A percentile compares a stretch with the other conserved stretches of the same genome.
Evolutionary conservation across 441 rosid genomes (phyloP).

Genomic region (Omphalea diandra): DNA sequence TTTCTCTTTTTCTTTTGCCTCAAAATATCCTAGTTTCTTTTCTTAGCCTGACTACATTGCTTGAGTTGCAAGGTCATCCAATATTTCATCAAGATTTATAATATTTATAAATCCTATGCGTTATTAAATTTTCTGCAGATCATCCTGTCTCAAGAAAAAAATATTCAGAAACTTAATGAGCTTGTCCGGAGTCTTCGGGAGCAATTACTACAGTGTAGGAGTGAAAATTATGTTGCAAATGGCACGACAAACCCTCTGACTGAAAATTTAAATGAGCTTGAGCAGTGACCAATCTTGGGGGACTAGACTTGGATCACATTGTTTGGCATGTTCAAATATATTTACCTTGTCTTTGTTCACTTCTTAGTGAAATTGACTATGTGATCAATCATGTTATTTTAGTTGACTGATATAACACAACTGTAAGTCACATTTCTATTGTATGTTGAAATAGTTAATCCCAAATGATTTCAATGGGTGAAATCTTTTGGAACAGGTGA

Average conservation of each 20-base stretch:
- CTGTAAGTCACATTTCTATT: neutral
- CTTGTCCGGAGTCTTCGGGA: constrained; percentile 52
- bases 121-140: constrained; percentile 40
- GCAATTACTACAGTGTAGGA: constrained; percentile 54
- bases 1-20: neutral
- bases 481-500: constrained; percentile 16
- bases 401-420: neutral
- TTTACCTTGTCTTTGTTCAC: constrained; percentile 9
- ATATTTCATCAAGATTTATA: neutral
- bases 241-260: constrained; percentile 32
- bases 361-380: neutral
- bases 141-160: constrained; percentile 73
- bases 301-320: constrained; percentile 30
- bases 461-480: constrained; percentile 7
- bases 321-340: constrained; percentile 30
- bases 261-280: constrained; percentile 51
- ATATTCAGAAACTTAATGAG: constrained; percentile 68
- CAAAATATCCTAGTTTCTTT: neutral
- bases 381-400: neutral
- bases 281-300: constrained; percentile 42
- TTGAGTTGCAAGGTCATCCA: neutral
- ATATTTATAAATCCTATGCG: constrained; percentile 14
- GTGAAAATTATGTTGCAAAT: constrained; percentile 39
- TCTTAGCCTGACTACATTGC: neutral
- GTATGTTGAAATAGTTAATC: neutral